phyloP scores from a whole-genome alignment of 108 stramenopile species.

The Nannochloropsis salina region DNA sequence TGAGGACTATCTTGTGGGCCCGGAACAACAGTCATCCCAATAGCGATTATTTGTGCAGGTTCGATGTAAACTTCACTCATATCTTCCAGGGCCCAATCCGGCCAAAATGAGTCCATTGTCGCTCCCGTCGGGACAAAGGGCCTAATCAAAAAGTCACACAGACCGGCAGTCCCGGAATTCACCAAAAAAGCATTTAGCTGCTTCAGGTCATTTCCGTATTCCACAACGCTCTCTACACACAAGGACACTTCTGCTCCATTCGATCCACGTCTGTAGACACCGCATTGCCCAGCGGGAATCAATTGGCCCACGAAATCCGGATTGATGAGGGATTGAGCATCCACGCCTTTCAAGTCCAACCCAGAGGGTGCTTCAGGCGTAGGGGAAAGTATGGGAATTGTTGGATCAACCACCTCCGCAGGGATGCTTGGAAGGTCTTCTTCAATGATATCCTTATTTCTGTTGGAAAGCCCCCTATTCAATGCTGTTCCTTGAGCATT shows the following conservation, averaged over 20 bases:
- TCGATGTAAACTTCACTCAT: conserved; percentile 5
- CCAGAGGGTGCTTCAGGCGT: background rate
- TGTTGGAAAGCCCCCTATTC: too few species aligned
- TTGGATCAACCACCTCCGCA: too few species aligned
- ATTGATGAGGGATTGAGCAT: conserved; percentile 5
- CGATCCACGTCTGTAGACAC: background rate
- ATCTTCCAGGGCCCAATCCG: conserved; percentile 5
- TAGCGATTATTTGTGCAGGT: background rate
- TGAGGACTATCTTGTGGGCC: background rate
- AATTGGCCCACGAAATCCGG: background rate
- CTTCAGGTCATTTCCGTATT: background rate
- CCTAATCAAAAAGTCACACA: conserved; percentile 12
- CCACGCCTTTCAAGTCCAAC: conserved; percentile 5
- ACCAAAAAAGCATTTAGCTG: background rate
- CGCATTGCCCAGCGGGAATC: background rate
- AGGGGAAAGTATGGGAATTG: background rate
- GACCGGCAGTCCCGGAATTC: background rate
- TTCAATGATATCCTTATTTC: too few species aligned
- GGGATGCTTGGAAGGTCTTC: too few species aligned
- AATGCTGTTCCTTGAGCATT: too few species aligned
- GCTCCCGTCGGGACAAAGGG: background rate
- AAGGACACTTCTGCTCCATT: background rate
- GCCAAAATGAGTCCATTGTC: background rate
- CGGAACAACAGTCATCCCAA: background rate
- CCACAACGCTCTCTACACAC: conserved; percentile 6